A percentile compares a stretch with the other conserved stretches of the same genome.
These are phyloP conservation scores for Epichloe brachyelytri DNA, from an alignment of 2,329 filamentous ascomycete genomes.

Conservation along the genomic window DNA sequence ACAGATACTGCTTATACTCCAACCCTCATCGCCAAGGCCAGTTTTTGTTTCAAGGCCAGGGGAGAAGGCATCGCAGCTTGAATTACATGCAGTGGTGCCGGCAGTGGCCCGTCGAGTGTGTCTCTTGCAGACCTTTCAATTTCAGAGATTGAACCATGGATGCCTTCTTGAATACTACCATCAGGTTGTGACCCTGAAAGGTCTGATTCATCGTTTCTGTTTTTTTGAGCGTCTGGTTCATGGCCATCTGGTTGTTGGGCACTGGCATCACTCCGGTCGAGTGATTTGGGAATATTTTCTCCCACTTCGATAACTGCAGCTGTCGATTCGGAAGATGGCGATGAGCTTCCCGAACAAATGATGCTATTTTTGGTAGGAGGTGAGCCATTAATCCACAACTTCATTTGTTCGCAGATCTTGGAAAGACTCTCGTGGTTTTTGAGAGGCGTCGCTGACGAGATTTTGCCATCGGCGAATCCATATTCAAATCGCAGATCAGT, in stretches of 20 bases:
- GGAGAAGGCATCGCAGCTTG: background rate
- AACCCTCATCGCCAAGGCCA: background rate
- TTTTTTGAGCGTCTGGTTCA: background rate
- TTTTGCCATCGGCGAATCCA: background rate
- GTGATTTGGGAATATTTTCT: background rate
- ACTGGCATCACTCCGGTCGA: background rate
- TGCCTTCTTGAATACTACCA: background rate
- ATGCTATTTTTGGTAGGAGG: background rate
- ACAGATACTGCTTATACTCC: constrained; percentile 1
- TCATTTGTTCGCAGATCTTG: constrained; percentile 4
- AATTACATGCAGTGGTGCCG: background rate
- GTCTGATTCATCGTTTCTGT: too few relatives aligned
- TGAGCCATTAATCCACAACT: background rate
- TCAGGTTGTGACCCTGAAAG: background rate
- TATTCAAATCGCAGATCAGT: background rate
- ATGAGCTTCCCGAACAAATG: background rate
- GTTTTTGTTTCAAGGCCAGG: background rate
- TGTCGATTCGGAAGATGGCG: background rate
- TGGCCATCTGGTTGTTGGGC: background rate
- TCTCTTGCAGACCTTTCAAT: background rate
- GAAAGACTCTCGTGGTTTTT: background rate
- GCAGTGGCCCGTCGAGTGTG: background rate
- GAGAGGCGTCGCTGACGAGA: background rate
- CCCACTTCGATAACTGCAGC: background rate
- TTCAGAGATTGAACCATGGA: background rate